phyloP scores from a whole-genome alignment of 2,329 filamentous ascomycete species.

The Aureobasidium mangrovei region DNA sequence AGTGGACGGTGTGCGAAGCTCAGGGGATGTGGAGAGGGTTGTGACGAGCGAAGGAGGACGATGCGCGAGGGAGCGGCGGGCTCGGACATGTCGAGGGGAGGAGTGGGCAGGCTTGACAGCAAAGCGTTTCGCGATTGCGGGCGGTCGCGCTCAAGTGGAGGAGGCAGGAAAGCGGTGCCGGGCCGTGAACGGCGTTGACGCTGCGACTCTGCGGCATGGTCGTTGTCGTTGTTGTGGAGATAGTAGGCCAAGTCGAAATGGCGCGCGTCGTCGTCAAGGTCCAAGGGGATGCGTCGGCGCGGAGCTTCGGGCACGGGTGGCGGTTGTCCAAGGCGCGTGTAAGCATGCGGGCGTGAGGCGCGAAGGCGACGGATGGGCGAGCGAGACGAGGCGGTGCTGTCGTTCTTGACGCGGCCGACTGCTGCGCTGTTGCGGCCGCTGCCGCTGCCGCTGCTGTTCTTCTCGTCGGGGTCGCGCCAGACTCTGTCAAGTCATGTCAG shows the following conservation, averaged over 20 bases:
- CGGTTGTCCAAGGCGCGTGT: background rate
- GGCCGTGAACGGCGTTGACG: background rate
- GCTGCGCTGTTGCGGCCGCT: conserved; percentile 40
- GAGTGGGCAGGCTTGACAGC: conserved; percentile 5
- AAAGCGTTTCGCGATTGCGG: conserved; percentile 5
- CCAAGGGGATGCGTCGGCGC: background rate
- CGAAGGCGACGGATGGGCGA: conserved; percentile 47
- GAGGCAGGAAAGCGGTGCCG: background rate
- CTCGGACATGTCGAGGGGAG: conserved; percentile 5
- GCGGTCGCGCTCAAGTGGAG: conserved; percentile 7
- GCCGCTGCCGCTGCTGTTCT: conserved; percentile 32
- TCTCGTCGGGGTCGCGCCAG: conserved; percentile 46
- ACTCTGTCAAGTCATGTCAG: conserved; percentile 31
- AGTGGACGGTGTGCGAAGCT: background rate
- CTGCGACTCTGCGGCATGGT: background rate
- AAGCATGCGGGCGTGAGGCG: background rate
- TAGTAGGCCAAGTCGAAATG: conserved; percentile 2
- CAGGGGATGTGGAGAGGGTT: conserved; percentile 4
- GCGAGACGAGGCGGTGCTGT: conserved; percentile 44
- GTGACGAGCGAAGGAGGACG: background rate
- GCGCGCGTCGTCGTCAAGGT: background rate
- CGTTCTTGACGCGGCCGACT: conserved; percentile 40
- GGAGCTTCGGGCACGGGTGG: conserved; percentile 6
- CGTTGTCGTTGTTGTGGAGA: background rate
- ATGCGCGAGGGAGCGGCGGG: background rate